phyloP scores from a whole-genome alignment of 164 flowering plant genomes.

The Magnolia officinalis region DNA sequence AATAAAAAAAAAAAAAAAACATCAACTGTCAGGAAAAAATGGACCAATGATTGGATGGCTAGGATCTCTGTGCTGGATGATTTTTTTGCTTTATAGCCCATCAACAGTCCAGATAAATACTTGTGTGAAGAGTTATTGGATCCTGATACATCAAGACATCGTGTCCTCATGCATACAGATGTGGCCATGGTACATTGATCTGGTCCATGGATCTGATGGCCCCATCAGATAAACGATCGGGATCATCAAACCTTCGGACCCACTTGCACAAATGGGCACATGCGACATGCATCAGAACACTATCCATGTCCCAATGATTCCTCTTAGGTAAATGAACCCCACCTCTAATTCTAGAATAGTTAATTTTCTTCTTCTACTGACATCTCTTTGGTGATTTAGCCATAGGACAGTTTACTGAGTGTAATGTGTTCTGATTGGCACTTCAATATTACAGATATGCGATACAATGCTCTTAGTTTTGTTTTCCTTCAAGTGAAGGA shows the following conservation, averaged over 20 bases:
- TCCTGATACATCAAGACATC: not conserved
- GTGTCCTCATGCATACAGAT: not conserved
- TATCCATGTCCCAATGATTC: too few species aligned
- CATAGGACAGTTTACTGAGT: not conserved
- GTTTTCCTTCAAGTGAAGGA: constrained; percentile 76
- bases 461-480: constrained; percentile 84
- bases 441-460: constrained; percentile 41
- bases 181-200: not conserved
- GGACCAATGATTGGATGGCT: not conserved
- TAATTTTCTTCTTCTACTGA: not conserved
- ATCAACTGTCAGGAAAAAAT: not conserved
- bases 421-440: not conserved
- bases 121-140: not conserved
- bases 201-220: not conserved
- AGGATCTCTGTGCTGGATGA: not conserved
- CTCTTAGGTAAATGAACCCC: too few species aligned
- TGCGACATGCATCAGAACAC: too few species aligned
- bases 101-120: not conserved
- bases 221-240: not conserved
- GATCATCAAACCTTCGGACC: not conserved
- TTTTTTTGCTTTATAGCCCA: not conserved
- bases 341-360: not conserved
- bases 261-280: not conserved
- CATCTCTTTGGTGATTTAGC: not conserved
- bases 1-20: too few species aligned